phyloP scores from a whole-genome alignment of 2,329 filamentous ascomycete species.

The Cladosporium sp. region DNA sequence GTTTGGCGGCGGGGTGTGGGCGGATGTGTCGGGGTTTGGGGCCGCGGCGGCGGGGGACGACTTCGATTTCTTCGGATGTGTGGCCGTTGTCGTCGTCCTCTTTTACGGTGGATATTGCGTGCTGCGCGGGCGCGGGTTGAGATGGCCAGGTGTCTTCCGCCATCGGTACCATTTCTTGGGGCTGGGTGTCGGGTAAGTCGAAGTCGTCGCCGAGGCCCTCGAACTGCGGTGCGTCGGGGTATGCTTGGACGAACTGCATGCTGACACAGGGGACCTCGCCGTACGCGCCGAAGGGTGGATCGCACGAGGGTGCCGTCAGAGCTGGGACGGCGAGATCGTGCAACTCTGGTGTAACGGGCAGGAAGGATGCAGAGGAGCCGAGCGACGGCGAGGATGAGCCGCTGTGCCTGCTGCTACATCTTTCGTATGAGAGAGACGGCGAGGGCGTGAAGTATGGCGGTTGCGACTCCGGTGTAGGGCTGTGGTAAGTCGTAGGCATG shows the following conservation, averaged over 20 bases:
- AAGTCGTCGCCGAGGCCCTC: background rate
- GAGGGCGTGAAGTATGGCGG: conserved; percentile 3
- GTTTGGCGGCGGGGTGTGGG: background rate
- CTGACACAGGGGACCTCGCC: background rate
- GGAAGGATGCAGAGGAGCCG: background rate
- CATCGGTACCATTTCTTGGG: background rate
- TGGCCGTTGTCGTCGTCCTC: background rate
- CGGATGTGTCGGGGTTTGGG: background rate
- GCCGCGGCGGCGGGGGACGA: too few relatives aligned
- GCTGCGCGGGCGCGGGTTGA: background rate
- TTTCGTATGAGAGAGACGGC: background rate
- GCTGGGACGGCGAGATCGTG: background rate
- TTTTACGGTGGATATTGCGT: background rate
- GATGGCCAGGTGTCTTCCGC: background rate
- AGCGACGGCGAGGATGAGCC: background rate
- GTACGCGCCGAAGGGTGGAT: background rate
- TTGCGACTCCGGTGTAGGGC: background rate
- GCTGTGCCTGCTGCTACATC: background rate
- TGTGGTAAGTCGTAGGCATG: background rate
- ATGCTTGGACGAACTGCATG: conserved; percentile 1
- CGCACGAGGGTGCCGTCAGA: background rate
- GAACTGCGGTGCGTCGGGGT: background rate
- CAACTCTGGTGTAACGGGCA: background rate
- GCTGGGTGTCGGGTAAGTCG: background rate
- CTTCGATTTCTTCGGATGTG: background rate